Evolutionary conservation across 2,329 filamentous ascomycete species (phyloP).

Genomic region (Ophiognomonia clavigignenti-juglandacearum): DNA sequence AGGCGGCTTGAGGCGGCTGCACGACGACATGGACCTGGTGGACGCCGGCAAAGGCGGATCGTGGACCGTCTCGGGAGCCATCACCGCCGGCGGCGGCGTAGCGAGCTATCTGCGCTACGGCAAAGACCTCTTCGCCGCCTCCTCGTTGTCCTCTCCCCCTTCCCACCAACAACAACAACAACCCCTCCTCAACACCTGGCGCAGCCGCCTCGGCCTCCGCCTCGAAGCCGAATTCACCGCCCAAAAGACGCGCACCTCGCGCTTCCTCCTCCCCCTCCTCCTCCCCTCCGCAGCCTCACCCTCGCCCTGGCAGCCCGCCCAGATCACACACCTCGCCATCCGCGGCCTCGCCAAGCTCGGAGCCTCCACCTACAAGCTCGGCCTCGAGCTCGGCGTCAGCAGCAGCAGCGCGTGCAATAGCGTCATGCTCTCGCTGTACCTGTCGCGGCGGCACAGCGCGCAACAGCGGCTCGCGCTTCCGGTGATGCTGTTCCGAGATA

Average conservation of each 20-base stretch:
- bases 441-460: constrained; percentile 36
- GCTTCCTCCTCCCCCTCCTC: neutral
- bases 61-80: constrained; percentile 36
- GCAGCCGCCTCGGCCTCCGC: constrained; percentile 22
- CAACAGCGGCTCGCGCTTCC: constrained; percentile 39
- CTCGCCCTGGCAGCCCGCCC: neutral
- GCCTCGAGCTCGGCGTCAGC: constrained; percentile 39
- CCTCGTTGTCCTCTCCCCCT: constrained; percentile 14
- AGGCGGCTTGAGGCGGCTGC: constrained; percentile 32
- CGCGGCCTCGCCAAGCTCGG: constrained; percentile 38
- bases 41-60: constrained; percentile 20
- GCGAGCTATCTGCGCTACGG: constrained; percentile 34
- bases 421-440: constrained; percentile 42
- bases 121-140: constrained; percentile 26
- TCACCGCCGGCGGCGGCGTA: constrained; percentile 24
- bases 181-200: neutral
- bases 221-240: constrained; percentile 39
- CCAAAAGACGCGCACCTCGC: constrained; percentile 19
- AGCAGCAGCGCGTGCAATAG: constrained; percentile 32
- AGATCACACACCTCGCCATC: constrained; percentile 30
- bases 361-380: constrained; percentile 35
- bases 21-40: constrained; percentile 26
- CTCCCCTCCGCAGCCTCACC: too few relatives aligned
- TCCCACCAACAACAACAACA: too few relatives aligned
- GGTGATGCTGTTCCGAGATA: constrained; percentile 24